Conservation (phyloP, 108 stramenopile genomes). For the Schizochytrium sp. region DNA sequence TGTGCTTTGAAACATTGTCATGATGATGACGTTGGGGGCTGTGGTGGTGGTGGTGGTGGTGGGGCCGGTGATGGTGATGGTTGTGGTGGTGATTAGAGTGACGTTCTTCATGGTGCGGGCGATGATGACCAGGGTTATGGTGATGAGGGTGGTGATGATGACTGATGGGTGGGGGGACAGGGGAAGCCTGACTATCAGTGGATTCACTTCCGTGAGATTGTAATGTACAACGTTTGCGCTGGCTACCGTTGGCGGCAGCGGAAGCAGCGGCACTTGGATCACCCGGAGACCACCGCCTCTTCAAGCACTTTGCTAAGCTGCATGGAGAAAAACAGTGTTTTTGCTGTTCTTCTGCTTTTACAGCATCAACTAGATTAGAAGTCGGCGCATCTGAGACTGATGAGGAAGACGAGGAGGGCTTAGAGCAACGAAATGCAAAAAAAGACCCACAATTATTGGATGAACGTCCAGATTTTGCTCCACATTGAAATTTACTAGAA, state of each 20-base stretch:
- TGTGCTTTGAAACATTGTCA: neutral
- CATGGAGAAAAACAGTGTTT: neutral
- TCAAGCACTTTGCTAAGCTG: neutral
- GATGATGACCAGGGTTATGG: neutral
- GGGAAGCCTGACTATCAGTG: constrained; percentile 6
- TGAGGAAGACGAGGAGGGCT: no score
- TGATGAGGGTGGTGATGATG: no score
- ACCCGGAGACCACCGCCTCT: neutral
- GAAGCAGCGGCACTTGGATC: neutral
- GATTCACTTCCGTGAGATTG: neutral
- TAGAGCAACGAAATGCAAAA: no score
- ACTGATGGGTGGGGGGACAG: no score
- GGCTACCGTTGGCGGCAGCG: neutral
- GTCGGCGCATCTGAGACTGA: no score
- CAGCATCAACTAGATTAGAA: no score
- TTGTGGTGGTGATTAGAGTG: neutral
- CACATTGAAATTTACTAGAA: neutral
- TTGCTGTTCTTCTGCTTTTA: no score
- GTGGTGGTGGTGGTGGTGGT: neutral
- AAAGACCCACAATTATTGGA: no score
- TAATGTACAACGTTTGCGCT: neutral
- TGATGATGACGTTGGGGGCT: neutral
- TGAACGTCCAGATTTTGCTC: no score
- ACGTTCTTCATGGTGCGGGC: neutral
- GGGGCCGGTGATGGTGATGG: neutral